phyloP scores from a whole-genome alignment of 495 filamentous ascomycete genomes.

The Hyphodiscus hymeniophilus region DNA sequence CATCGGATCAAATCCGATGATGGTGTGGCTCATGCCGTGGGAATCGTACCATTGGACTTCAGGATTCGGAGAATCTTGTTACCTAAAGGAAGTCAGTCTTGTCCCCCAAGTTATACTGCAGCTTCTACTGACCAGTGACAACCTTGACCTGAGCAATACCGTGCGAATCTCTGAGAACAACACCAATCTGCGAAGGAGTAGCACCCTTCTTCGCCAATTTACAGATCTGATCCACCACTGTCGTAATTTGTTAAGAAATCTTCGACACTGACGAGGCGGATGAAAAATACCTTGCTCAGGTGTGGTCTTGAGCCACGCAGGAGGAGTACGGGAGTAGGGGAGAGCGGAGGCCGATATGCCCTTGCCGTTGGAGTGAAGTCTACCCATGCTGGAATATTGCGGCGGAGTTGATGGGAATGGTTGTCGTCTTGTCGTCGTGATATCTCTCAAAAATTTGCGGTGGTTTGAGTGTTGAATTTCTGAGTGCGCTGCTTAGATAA shows the following conservation, averaged over 20 bases:
- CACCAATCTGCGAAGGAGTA: constrained; percentile 97
- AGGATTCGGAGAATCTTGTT: constrained; percentile 99
- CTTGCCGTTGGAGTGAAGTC: constrained; percentile 99
- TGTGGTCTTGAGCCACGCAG: constrained; percentile 89
- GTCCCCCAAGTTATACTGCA: too few relatives aligned
- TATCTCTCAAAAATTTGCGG: background rate
- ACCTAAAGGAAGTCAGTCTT: constrained; percentile 47
- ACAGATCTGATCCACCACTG: constrained; percentile 95
- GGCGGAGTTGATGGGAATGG: constrained; percentile 17
- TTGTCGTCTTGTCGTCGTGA: constrained; percentile 9
- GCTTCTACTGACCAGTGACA: constrained; percentile 69
- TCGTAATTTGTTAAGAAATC: too few relatives aligned
- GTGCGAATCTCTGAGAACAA: constrained; percentile 93
- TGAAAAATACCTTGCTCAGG: constrained; percentile 53
- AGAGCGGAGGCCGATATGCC: constrained; percentile 90
- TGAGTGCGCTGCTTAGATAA: background rate
- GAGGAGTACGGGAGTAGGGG: constrained; percentile 89
- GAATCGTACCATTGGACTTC: constrained; percentile 79
- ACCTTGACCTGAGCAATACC: constrained; percentile 95
- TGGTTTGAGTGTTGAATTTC: background rate
- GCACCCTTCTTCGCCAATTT: constrained; percentile 96
- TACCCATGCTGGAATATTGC: constrained; percentile 66
- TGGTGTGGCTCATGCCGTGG: constrained; percentile 12
- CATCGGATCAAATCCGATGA: constrained; percentile 5
- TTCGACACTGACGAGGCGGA: too few relatives aligned